These are phyloP conservation scores for Penicillium sp. DNA, from an alignment of 2,329 filamentous ascomycete genomes.

Conservation along the genomic window DNA sequence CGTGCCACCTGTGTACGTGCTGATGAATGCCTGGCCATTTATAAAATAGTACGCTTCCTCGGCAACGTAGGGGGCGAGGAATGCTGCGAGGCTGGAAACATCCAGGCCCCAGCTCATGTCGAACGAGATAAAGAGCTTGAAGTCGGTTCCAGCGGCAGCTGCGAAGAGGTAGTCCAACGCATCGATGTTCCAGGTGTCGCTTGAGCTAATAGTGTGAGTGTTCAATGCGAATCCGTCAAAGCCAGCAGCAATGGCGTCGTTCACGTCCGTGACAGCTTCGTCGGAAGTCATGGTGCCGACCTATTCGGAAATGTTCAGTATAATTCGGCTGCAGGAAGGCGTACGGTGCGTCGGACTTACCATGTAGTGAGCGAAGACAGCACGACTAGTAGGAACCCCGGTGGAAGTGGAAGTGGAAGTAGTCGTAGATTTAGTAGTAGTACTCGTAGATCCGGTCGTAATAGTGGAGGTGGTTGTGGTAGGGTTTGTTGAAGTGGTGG, in stretches of 20 bases:
- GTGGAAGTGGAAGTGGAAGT: background rate
- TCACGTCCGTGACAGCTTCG: constrained; percentile 7
- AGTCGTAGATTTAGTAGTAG: background rate
- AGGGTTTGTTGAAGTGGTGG: background rate
- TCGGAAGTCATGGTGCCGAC: constrained; percentile 5
- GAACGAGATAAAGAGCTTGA: constrained; percentile 9
- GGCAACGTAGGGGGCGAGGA: constrained; percentile 1
- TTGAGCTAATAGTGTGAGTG: constrained; percentile 9
- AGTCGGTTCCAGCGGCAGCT: background rate
- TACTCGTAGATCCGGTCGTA: background rate
- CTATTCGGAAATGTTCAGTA: background rate
- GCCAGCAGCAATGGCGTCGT: constrained; percentile 3
- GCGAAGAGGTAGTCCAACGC: constrained; percentile 2
- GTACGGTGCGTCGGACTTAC: background rate
- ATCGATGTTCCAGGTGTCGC: constrained; percentile 7
- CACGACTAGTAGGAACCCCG: background rate
- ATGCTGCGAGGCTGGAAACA: constrained; percentile 3
- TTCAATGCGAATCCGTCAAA: constrained; percentile 9
- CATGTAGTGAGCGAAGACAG: constrained; percentile 9
- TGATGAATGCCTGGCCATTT: constrained; percentile 3
- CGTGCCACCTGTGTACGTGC: constrained; percentile 7
- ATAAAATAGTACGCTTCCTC: constrained; percentile 6
- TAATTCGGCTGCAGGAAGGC: background rate
- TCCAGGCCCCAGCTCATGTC: constrained; percentile 8
- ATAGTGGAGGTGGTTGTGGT: background rate